phyloP scores from a whole-genome alignment of 2,329 filamentous ascomycete species.

The Colletotrichum tamarilloi region DNA sequence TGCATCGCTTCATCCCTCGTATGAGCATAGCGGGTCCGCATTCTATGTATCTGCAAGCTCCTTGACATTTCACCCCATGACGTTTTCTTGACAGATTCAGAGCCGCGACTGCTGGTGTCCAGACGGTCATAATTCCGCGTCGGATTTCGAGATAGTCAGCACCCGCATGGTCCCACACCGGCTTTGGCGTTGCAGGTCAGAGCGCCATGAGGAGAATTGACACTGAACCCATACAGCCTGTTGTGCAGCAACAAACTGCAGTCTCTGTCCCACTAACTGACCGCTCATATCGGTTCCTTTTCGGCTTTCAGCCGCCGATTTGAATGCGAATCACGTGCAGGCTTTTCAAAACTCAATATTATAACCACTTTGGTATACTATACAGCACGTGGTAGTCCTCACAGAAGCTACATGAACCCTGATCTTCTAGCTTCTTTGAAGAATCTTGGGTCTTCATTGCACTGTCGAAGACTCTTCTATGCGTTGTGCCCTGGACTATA shows the following conservation, averaged over 20 bases:
- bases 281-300: neutral
- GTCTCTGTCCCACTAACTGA: neutral
- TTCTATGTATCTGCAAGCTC: neutral
- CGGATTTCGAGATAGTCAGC: neutral
- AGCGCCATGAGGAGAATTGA: neutral
- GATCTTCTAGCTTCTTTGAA: too few relatives aligned
- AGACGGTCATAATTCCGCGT: neutral
- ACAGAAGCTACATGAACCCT: too few relatives aligned
- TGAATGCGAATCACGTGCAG: neutral
- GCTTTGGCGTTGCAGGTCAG: neutral
- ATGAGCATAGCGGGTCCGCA: neutral
- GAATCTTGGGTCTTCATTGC: too few relatives aligned
- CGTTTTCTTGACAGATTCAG: neutral
- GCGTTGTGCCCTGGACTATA: too few relatives aligned
- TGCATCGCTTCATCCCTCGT: neutral
- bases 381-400: too few relatives aligned
- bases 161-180: too few relatives aligned
- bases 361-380: too few relatives aligned
- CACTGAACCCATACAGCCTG: neutral
- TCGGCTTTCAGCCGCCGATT: neutral
- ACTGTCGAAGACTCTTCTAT: too few relatives aligned
- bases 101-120: neutral
- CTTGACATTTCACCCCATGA: neutral
- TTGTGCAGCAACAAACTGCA: neutral
- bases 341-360: too few relatives aligned